Conservation (phyloP, 768 basidiomycete species). For the Trametes coccinea region DNA sequence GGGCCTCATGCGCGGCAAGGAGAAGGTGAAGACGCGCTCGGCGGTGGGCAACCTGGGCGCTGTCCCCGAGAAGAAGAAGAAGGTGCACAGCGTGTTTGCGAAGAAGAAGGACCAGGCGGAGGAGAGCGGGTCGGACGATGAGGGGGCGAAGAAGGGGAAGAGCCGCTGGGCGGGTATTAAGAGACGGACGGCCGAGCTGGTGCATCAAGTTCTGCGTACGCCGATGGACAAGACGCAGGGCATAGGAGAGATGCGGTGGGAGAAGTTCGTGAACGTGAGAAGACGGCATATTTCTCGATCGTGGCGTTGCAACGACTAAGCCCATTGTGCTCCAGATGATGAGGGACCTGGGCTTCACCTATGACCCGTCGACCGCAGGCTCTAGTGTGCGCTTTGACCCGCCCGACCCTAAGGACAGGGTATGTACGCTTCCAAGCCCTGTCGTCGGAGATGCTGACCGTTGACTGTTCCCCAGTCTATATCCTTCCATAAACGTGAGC, state of each 20-base stretch:
- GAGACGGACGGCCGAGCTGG: slow-evolving; percentile 57
- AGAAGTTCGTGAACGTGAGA: slow-evolving; percentile 68
- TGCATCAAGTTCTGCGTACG: slow-evolving; percentile 67
- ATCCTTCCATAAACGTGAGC: slow-evolving; percentile 72
- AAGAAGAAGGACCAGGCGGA: slow-evolving; percentile 37
- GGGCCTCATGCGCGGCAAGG: slow-evolving; percentile 48
- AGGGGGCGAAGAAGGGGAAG: slow-evolving; percentile 42
- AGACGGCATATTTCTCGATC: no score
- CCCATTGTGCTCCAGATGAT: slow-evolving; percentile 52
- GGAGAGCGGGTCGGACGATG: slow-evolving; percentile 38
- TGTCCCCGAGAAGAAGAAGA: slow-evolving; percentile 42
- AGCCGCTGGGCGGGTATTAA: slow-evolving; percentile 58
- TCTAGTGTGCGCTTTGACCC: slow-evolving; percentile 84
- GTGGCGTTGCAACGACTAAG: neutral
- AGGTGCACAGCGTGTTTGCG: slow-evolving; percentile 52
- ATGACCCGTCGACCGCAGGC: slow-evolving; percentile 74
- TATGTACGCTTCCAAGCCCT: slow-evolving; percentile 29
- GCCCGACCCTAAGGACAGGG: slow-evolving; percentile 51
- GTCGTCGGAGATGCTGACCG: neutral
- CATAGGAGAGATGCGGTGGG: slow-evolving; percentile 70
- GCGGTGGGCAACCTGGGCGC: slow-evolving; percentile 46
- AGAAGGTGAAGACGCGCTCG: slow-evolving; percentile 71
- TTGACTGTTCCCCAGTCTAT: slow-evolving; percentile 50
- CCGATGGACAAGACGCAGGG: slow-evolving; percentile 57
- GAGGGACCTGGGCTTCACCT: slow-evolving; percentile 75